Conservation (phyloP, 2,329 filamentous ascomycete species). For the Remersonia thermophila region DNA sequence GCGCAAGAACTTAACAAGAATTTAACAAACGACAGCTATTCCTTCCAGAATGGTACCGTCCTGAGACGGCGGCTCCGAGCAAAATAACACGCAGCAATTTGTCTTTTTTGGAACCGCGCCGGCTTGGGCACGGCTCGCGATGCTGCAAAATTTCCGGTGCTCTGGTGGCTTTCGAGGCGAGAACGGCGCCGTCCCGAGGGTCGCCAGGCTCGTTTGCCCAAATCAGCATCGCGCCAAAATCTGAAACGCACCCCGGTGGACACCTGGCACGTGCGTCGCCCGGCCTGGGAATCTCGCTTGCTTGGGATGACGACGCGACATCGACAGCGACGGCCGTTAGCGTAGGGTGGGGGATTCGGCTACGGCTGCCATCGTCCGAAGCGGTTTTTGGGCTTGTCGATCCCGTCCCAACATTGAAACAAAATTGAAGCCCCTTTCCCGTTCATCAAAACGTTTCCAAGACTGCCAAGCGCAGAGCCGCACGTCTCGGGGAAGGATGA, state of each 20-base stretch:
- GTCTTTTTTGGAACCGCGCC: background rate
- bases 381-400: background rate
- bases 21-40: too few relatives aligned
- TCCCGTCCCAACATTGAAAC: background rate
- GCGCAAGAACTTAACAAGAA: too few relatives aligned
- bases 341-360: background rate
- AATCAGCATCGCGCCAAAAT: slow-evolving; percentile 3
- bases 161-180: too few relatives aligned
- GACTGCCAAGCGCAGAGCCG: slow-evolving; percentile 8
- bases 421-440: too few relatives aligned
- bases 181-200: background rate
- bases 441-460: background rate
- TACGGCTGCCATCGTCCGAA: too few relatives aligned
- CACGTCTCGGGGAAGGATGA: too few relatives aligned
- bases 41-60: too few relatives aligned
- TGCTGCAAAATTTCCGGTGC: too few relatives aligned
- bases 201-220: background rate
- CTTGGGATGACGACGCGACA: slow-evolving; percentile 1
- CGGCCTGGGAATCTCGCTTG: slow-evolving; percentile 7
- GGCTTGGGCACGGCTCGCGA: background rate
- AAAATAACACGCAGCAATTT: slow-evolving; percentile 1
- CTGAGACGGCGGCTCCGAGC: background rate
- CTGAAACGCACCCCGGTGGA: slow-evolving; percentile 8
- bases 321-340: too few relatives aligned
- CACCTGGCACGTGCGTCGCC: slow-evolving; percentile 3